Base-by-base conservation (phyloP, 345 rosid genomes). In the Ceriops decandra region DNA sequence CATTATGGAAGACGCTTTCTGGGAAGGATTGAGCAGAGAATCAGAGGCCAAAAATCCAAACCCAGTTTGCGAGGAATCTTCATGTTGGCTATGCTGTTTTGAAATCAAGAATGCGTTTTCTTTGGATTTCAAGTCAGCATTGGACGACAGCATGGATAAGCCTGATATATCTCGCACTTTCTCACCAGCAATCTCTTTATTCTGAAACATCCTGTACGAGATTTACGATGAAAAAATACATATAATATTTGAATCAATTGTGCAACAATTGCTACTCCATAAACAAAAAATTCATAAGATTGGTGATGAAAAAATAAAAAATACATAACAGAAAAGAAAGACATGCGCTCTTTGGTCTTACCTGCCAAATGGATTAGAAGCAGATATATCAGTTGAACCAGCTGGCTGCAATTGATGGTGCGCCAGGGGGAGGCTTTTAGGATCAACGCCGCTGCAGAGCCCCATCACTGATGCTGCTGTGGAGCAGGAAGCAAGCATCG, bases 1-100 rank as follows among this genome's bases (percentile, higher is more conserved):
- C 11, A 73, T 67, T 70, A 73, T 19, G 68, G 82, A 52, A 17
- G 88, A 74, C 63, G 64, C 54, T 64, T 76, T 79, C 7, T 69
- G 76, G 4, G 85, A 74, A 60, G 80, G 85, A 77, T 81, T 81
- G 69, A 82, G 67, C 24, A 83, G 79, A 30, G 83, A 78, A 27
- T 80, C 81, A 1, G 85, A 74, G 68, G 74, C 62, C 52, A 82
- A 82, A 35, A 77, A 63, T 49, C 85, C 88, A 61, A 82, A 83
- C 66, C 75, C 79, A 19, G 46, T 71, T 42, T 47, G 63, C 3
- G 78, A 47, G 73, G 83, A 53, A 53, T 74, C 73, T 56, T 66
- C 80, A n/a, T 49, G 83, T 3, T 66, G 64, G 61, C 57, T 64
- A 15, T 74, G 82, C 57, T 79, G 86, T 66, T 76, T 83, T n/a